phyloP scores from a whole-genome alignment of 1,139 yeast species.

The Spathaspora sp. region DNA sequence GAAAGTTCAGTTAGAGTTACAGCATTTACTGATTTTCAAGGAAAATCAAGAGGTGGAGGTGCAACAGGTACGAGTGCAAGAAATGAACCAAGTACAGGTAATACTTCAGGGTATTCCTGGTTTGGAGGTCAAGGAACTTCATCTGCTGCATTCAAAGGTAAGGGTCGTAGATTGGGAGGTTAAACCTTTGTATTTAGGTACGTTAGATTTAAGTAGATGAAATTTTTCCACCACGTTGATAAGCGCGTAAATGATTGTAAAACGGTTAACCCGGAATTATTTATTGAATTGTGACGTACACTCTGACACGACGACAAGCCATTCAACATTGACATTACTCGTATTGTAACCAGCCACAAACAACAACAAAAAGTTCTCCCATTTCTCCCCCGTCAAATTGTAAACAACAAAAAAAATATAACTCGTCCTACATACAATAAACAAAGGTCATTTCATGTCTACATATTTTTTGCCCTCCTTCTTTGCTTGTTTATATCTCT shows the following conservation, averaged over 20 bases:
- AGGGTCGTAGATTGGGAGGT: slow-evolving; percentile 36
- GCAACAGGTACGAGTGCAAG: neutral
- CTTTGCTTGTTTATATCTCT: neutral
- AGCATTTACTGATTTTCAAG: slow-evolving; percentile 21
- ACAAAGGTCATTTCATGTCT: neutral
- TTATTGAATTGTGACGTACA: no score
- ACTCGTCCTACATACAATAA: no score
- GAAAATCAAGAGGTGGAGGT: neutral
- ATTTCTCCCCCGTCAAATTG: no score
- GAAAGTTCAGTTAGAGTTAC: slow-evolving; percentile 29
- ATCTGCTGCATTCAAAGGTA: slow-evolving; percentile 28
- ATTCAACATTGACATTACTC: no score
- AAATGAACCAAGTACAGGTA: slow-evolving; percentile 3
- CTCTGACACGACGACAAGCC: no score
- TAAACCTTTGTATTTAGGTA: slow-evolving; percentile 7
- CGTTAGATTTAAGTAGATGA: neutral
- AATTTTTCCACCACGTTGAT: neutral
- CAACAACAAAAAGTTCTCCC: no score
- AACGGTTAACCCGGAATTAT: no score
- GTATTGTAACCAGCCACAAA: no score
- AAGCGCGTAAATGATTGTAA: no score
- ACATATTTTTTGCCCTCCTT: neutral
- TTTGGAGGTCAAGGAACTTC: slow-evolving; percentile 15
- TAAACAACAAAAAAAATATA: no score
- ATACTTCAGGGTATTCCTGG: slow-evolving; percentile 16